A percentile compares a stretch with the other conserved stretches of the same genome.
Conservation (phyloP, 2,329 filamentous ascomycete species). For the Aplosporella prunicola region DNA sequence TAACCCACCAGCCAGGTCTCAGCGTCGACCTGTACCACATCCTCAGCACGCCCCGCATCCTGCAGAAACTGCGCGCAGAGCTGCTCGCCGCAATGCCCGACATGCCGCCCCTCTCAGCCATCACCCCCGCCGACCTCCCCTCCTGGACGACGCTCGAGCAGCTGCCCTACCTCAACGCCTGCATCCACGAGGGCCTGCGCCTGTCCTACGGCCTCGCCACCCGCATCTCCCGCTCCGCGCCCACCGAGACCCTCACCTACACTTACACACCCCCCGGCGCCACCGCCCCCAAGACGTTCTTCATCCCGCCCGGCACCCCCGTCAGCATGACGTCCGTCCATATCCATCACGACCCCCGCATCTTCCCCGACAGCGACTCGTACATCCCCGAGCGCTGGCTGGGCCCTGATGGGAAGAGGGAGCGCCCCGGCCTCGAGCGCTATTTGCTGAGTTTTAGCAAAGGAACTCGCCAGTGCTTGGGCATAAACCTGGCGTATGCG, state of each 20-base stretch:
- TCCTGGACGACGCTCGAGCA: constrained; percentile 7
- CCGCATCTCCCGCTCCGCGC: constrained; percentile 14
- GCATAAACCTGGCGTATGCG: constrained; percentile 14
- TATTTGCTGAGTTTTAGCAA: constrained; percentile 12
- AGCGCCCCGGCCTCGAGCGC: constrained; percentile 8
- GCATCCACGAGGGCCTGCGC: constrained; percentile 22
- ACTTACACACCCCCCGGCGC: neutral
- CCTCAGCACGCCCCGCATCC: constrained; percentile 17
- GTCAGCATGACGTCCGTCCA: constrained; percentile 11
- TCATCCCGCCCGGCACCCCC: constrained; percentile 10
- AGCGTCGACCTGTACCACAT: constrained; percentile 22
- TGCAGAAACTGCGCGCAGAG: constrained; percentile 19
- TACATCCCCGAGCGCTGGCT: constrained; percentile 23
- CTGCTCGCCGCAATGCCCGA: constrained; percentile 18
- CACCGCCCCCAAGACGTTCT: neutral
- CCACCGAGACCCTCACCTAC: constrained; percentile 9
- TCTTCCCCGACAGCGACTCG: constrained; percentile 18
- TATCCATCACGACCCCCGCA: constrained; percentile 15
- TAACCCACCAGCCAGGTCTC: constrained; percentile 20
- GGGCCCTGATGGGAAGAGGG: neutral
- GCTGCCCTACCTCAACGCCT: constrained; percentile 12
- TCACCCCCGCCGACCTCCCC: neutral
- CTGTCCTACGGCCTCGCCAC: constrained; percentile 32
- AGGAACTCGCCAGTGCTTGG: constrained; percentile 13
- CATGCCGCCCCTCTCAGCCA: too few species aligned